Evolutionary conservation across 1,284 basidiomycete genomes (phyloP).

Genomic region (Puccinia novopanici): DNA sequence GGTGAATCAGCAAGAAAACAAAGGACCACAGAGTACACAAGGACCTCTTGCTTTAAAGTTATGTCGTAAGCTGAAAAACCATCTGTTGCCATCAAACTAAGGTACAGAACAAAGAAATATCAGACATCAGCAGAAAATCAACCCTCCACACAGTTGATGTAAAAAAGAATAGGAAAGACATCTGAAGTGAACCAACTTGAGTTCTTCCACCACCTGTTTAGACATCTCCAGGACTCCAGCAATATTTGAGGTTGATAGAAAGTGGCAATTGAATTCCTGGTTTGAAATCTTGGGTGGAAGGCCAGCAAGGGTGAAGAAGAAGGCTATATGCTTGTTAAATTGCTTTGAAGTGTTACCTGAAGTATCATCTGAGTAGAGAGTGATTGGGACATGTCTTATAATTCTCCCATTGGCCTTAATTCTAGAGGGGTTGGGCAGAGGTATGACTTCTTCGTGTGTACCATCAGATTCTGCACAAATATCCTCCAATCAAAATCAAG

Average conservation of each 20-base stretch:
- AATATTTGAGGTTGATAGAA: neutral
- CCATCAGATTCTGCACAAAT: no score
- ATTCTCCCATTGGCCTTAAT: slow-evolving; percentile 15
- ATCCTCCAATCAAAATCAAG: no score
- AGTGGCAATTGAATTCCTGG: no score
- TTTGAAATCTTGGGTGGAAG: no score
- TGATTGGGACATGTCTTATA: no score
- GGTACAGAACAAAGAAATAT: neutral
- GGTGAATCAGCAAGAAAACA: neutral
- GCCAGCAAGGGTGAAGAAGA: no score
- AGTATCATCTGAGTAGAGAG: no score
- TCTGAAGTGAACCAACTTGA: slow-evolving; percentile 54
- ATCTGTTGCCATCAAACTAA: neutral
- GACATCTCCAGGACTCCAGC: neutral
- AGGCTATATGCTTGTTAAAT: no score
- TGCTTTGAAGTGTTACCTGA: no score
- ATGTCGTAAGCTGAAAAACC: neutral
- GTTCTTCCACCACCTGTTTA: slow-evolving; percentile 57
- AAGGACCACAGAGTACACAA: neutral
- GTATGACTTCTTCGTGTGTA: neutral
- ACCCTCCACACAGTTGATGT: no score
- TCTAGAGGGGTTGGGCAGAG: slow-evolving; percentile 47
- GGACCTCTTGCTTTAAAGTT: neutral
- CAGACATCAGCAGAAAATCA: no score
- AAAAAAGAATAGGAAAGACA: neutral